Base-by-base conservation (phyloP, 129 eudicot genomes). In the Gnaphalium uliginosum region DNA sequence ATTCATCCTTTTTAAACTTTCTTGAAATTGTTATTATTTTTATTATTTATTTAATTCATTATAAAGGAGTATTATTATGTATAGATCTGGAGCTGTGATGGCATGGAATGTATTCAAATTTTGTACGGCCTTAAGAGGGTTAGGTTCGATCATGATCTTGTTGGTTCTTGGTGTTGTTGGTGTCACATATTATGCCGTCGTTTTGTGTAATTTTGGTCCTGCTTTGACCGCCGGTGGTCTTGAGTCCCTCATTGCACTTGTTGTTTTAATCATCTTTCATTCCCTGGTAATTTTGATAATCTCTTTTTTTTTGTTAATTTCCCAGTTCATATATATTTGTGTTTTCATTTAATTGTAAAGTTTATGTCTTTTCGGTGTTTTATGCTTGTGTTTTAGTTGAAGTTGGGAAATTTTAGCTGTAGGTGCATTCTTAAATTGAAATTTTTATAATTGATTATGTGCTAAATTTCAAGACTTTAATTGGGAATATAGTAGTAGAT, bases 41-140 rank as follows among this genome's bases (percentile, higher is more conserved):
- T 13, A 41, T 41, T 35, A 32, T 9, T 19, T 19, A 29, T 6
- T 18, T 5, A 61, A 46, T 56, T 30, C 30, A 53, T 37, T 56
- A 62, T 68, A 2, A 61, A 27, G 14, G 32, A 68, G 50, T 66
- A 66, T 30, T 26, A 81, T 76, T 75, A 94, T 94, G 99, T 75
- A 89, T 81, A 94, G 97, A 91, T 94, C 99, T 79, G 96, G 99
- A 73, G 86, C 91, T 66, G 94, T 86, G 33, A 94, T 94, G 99
- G 99, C 99, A 59, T 94, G 99, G 97, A 94, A 94, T 78, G 99
- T 94, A 65, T 94, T 94, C 96, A 91, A 83, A 77, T 94, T 94
- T 69, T 94, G 99, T 39, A 91, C 97, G 75, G 99, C 99, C 26
- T 46, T 94, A 14, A 77, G 92, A 66, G 97, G 96, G 23, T 79